Conservation (phyloP, 78 protist species). For the Guillardia theta region DNA sequence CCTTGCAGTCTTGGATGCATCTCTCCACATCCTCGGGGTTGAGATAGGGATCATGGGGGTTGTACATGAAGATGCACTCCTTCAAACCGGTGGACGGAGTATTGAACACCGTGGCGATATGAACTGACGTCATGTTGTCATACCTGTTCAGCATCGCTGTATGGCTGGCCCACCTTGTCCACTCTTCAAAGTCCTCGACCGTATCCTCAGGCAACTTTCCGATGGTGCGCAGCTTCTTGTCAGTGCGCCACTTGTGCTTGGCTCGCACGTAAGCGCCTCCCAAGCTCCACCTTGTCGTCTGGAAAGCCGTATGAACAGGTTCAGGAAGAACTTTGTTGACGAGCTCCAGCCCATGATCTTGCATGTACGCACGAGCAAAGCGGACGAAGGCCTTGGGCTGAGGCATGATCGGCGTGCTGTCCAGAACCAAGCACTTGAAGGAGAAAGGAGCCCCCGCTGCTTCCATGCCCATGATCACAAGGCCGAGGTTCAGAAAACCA, state of each 20-base stretch:
- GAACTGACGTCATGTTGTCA: background rate
- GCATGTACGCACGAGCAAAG: conserved; percentile 37
- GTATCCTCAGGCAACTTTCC: background rate
- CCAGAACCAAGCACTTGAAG: background rate
- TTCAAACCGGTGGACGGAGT: background rate
- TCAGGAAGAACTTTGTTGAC: background rate
- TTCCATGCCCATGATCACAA: no score
- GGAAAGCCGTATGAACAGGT: background rate
- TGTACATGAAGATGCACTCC: background rate
- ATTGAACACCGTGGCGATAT: background rate
- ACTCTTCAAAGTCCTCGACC: background rate
- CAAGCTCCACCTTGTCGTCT: background rate
- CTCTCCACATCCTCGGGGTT: background rate
- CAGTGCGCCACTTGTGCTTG: conserved; percentile 1
- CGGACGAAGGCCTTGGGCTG: background rate
- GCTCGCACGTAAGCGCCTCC: conserved; percentile 6
- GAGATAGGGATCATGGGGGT: conserved; percentile 16
- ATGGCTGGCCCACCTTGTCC: conserved; percentile 1
- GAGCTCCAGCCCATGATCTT: background rate
- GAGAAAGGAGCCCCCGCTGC: background rate
- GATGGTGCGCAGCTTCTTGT: background rate
- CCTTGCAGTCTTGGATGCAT: background rate
- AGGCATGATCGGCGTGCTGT: conserved; percentile 14
- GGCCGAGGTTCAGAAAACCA: conserved; percentile 29
- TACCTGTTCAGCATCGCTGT: background rate